Conservation (phyloP, 129 eudicot species). For the Flaveria sonorensis region DNA sequence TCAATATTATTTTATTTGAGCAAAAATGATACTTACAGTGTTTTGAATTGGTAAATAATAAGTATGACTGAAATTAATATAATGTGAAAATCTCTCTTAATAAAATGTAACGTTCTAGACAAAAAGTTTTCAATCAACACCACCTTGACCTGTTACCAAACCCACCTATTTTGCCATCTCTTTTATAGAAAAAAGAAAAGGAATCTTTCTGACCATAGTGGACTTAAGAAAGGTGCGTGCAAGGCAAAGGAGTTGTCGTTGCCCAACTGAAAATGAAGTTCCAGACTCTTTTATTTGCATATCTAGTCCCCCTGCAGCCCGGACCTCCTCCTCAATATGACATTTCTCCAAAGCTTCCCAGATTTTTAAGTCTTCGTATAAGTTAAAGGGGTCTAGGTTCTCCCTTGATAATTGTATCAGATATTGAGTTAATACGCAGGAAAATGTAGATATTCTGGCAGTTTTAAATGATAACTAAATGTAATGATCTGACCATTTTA, state of each 20-base stretch:
- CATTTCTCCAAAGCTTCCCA: slow-evolving; percentile 86
- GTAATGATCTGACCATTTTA: not conserved
- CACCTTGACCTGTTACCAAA: not conserved
- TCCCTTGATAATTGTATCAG: slow-evolving; percentile 48
- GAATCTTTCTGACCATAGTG: slow-evolving; percentile 51
- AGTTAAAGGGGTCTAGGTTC: slow-evolving; percentile 73
- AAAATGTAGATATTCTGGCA: not conserved
- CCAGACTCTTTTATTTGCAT: slow-evolving; percentile 75
- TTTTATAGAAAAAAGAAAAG: not conserved
- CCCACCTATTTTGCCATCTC: not conserved
- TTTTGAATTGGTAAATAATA: not conserved
- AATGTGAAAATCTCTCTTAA: not conserved
- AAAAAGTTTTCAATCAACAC: not conserved
- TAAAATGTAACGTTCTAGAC: not conserved
- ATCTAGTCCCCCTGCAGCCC: slow-evolving; percentile 79
- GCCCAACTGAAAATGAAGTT: slow-evolving; percentile 87
- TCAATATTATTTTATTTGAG: not conserved
- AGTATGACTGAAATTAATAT: not conserved
- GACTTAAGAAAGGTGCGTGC: slow-evolving; percentile 93
- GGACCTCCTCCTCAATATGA: slow-evolving; percentile 64
- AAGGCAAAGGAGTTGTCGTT: slow-evolving; percentile 94
- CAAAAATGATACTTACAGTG: not conserved
- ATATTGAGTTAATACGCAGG: slow-evolving; percentile 14
- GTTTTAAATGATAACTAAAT: not conserved
- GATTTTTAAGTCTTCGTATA: slow-evolving; percentile 53